Conservation (phyloP, 1,284 basidiomycete genomes). For the Irpex sp. region DNA sequence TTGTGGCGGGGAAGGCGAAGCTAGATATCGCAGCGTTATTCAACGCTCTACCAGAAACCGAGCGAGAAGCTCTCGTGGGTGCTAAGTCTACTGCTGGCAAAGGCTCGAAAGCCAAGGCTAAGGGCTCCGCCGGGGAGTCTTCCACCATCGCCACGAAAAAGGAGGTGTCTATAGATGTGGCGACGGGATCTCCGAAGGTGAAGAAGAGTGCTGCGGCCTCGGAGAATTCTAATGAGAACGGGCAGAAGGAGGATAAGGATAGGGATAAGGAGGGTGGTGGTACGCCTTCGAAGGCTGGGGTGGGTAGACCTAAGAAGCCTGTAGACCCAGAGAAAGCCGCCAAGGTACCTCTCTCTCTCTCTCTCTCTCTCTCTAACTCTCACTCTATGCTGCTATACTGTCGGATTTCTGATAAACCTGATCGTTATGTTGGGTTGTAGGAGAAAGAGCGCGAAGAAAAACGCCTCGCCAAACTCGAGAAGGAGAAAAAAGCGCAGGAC, state of each 20-base stretch:
- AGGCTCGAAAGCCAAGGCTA: conserved; percentile 1
- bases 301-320: conserved; percentile 45
- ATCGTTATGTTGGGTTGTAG: conserved; percentile 38
- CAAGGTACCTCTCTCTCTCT: conserved; percentile 41
- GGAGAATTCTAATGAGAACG: too few species aligned
- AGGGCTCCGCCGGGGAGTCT: background rate
- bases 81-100: conserved; percentile 34
- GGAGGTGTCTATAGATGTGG: background rate
- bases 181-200: background rate
- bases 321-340: conserved; percentile 56
- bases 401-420: too few species aligned
- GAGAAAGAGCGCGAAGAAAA: conserved; percentile 65
- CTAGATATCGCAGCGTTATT: conserved; percentile 51
- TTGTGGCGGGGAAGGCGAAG: conserved; percentile 48
- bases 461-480: conserved; percentile 59
- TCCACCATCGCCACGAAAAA: background rate
- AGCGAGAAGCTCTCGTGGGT: conserved; percentile 52
- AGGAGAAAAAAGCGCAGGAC: conserved; percentile 67
- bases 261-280: conserved; percentile 25
- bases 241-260: background rate
- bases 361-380: too few species aligned
- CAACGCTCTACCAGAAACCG: conserved; percentile 49
- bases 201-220: background rate
- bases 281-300: conserved; percentile 10
- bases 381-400: too few species aligned